These are phyloP conservation scores for Candida smagusa DNA, from an alignment of 1,139 yeast genomes.

Conservation along the genomic window DNA sequence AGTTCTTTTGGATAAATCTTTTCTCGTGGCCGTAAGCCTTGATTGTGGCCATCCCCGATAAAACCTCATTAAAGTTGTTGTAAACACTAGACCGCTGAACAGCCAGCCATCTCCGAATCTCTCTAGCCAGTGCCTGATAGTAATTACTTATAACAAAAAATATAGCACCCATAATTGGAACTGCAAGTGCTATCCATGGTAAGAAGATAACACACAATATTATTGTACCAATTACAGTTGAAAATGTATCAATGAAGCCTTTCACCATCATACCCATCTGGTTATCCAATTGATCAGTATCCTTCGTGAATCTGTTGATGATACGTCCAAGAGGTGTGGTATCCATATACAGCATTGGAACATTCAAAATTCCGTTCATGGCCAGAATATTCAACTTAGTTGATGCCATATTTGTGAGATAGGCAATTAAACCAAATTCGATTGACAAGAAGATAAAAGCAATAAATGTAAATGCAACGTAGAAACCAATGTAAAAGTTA, in stretches of 20 bases:
- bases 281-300: conserved; percentile 76
- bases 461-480: conserved; percentile 13
- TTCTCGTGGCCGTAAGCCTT: conserved; percentile 40
- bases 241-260: conserved; percentile 46
- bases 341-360: conserved; percentile 57
- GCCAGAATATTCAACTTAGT: conserved; percentile 40
- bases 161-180: conserved; percentile 14
- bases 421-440: conserved; percentile 7
- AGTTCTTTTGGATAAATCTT: conserved; percentile 51
- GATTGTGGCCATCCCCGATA: conserved; percentile 17
- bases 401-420: conserved; percentile 18
- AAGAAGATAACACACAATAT: conserved; percentile 65
- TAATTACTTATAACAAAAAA: conserved; percentile 14
- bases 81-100: conserved; percentile 18
- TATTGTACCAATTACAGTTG: conserved; percentile 55
- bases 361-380: conserved; percentile 34
- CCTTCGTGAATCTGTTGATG: conserved; percentile 66
- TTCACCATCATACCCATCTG: conserved; percentile 60
- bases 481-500: conserved; percentile 29
- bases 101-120: conserved; percentile 18
- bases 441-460: conserved; percentile 6
- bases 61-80: conserved; percentile 18
- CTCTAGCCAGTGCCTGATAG: conserved; percentile 18
- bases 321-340: conserved; percentile 59
- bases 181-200: conserved; percentile 28